Evolutionary conservation across 2,329 filamentous ascomycete genomes (phyloP), one percentile per base, ranked within the genome.

Genomic region (Phoma sp.): DNA sequence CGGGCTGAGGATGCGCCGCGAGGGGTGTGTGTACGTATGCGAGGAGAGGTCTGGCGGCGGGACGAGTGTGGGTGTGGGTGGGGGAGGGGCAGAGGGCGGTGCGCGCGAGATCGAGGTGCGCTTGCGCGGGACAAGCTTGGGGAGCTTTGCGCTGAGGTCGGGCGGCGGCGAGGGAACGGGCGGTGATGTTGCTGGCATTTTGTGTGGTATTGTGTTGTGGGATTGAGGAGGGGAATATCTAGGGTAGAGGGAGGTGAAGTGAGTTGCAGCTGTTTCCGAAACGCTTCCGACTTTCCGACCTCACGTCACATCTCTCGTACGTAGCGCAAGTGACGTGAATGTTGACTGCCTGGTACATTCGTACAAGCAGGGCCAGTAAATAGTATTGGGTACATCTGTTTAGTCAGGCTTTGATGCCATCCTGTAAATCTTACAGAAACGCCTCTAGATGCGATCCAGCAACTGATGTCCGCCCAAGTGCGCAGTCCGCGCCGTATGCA

Each of bases 1-100:
- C 2, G 81, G 80, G 3, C 92, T 93, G 10, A 99, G 79, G 47
- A 99, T 98, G 7, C 93, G 85, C 56, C 93, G 84, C 10, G 82
- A 84, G 0, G 95, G 95, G 5, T 78, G 79, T 53, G 80, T 78
- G 78, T 90, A 96, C 5, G 75, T 77, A 69, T 87, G 80, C 40
- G 77, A 80, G 47, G 83, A 81, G 36, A 82, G 79, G 57, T 86
- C 82, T 55, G 89, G 87, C 14, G 88, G 87, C 41, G 85, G 74
- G 30, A 91, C 86, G 7, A 97, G 82, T 35, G 81, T 71, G 42
- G 92, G 92, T 25, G 93, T 96, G 62, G 84, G 81, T 55, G 93
- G 93, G 40, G 89, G 80, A 58, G 91, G 88, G 62, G 69, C 68
- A 57, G 66, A 62, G 2, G 64, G 61, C 27, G 65, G 41, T 58